Evolutionary conservation across 148 eudicot genomes (phyloP), one percentile per base, ranked within the genome.

Genomic region (Diospyros kaki): DNA sequence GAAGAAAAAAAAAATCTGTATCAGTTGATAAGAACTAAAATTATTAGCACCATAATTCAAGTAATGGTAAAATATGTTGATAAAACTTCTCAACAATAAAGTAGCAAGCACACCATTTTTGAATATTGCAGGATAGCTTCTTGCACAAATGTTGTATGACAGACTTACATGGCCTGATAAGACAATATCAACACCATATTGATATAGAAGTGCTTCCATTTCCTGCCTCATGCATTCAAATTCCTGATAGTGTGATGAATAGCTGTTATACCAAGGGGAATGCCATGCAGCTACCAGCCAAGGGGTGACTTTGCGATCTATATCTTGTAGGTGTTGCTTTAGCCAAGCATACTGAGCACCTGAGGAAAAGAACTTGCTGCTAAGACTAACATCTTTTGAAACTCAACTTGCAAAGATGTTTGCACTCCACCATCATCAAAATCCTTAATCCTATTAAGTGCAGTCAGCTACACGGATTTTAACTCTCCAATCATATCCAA

Each of bases 221-320:
- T 90, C 86, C 74, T 87, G 92, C 75, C 97, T 92, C 98, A 94
- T 94, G 88, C 98, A 94, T 78, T 94, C 98, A 71, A 89, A 87
- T 83, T 94, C 98, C 70, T 92, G 97, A 79, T 94, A 94, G 79
- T 94, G 98, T 6, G 98, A 92, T 8, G 97, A 86, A 78, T 91
- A 94, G 85, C 96, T 94, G 76, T 92, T 94, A 74, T 92, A 94
- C 98, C 98, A 94, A 65, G 98, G 97, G 69, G 98, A 76, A 80
- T 91, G 98, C 95, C 93, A 92, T 12, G 87, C 86, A 75, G 97
- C 97, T 59, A 90, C 89, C 75, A 94, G 69, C 98, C 98, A 94
- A 61, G 98, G 95, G 75, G 92, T 92, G 68, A 82, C 83, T 9
- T 72, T 41, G 4, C 97, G 84, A 76, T 90, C 79, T 3, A 89